phyloP scores from a whole-genome alignment of 768 basidiomycete genomes.

The Trametes punicea region DNA sequence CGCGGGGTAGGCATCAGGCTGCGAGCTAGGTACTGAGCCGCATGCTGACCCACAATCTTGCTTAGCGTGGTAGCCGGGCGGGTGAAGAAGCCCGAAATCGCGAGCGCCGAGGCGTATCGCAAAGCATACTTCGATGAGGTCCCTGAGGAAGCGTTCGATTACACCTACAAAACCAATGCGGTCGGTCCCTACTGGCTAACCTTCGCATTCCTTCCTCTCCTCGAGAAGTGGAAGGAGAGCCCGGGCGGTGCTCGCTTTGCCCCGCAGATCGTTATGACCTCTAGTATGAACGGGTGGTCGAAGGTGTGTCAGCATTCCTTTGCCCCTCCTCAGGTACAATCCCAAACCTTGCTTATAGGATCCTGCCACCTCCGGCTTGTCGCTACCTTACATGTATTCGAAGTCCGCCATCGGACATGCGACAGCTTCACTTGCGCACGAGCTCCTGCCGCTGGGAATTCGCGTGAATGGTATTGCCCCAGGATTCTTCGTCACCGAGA shows the following conservation, averaged over 20 bases:
- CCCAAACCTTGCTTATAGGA: constrained; percentile 29
- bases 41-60: not conserved
- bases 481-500: constrained; percentile 34
- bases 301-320: constrained; percentile 30
- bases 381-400: constrained; percentile 46
- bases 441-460: constrained; percentile 44
- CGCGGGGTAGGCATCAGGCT: constrained; percentile 32
- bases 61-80: constrained; percentile 28
- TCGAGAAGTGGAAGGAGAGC: constrained; percentile 44
- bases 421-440: constrained; percentile 44
- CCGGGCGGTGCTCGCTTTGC: constrained; percentile 35
- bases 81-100: constrained; percentile 28
- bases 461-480: constrained; percentile 50
- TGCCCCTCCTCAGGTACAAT: not conserved
- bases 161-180: constrained; percentile 37
- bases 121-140: constrained; percentile 39
- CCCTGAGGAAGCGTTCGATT: constrained; percentile 36
- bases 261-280: constrained; percentile 48
- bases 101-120: constrained; percentile 36
- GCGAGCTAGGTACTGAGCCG: not conserved
- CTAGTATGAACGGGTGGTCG: constrained; percentile 52
- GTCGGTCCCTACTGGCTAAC: constrained; percentile 53
- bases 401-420: constrained; percentile 48
- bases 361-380: constrained; percentile 37
- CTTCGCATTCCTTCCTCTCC: constrained; percentile 52